Base-by-base conservation (phyloP, 2,329 filamentous ascomycete genomes). In the Sphaerulina populicola region DNA sequence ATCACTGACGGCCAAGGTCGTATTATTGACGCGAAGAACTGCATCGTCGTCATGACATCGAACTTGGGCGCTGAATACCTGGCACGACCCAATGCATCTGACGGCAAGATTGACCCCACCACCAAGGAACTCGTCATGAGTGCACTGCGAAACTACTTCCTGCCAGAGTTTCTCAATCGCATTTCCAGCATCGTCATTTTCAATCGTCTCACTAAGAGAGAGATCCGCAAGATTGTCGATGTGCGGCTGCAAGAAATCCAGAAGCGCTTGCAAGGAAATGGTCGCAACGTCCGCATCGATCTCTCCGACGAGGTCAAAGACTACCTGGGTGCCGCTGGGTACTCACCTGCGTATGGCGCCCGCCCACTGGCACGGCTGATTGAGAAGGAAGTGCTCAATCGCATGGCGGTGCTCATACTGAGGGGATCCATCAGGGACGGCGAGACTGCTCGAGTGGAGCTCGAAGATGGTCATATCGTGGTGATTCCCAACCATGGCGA, bases 1-100 rank as follows among this genome's bases (percentile, higher is more conserved):
- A 97, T 98, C 70, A 98, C 93, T 11, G 93, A 98, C 66, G 93
- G 93, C 43, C 94, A 97, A 79, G 93, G 93, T 66, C 83, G 93
- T 68, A 78, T 96, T 44, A 83, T 98, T 49, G 93, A 98, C 64
- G 93, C 91, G 54, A 88, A 85, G 72, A 98, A 98, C 77, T 97
- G 91, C 68, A 97, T 98, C 61, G 91, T 98, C 39, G 93, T 98
- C 71, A 94, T 98, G 89, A 98, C 93, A 0, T 96, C 89, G 64
- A 98, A 98, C 74, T 71, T 98, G 55, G 93, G 93, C 59, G 93
- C 93, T 30, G 93, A 97, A 69, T 94, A 84, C 69, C 84, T 98
- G n/a, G 75, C 86, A 36, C 85, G 89, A 18, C 85, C 86, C 12
- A 82, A 83, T 49, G 80, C 79, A 46, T 81, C 83, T 47, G 87